These are phyloP conservation scores for Aspergillus pseudoterreus DNA, from an alignment of 2,329 filamentous ascomycete species.

Conservation along the genomic window DNA sequence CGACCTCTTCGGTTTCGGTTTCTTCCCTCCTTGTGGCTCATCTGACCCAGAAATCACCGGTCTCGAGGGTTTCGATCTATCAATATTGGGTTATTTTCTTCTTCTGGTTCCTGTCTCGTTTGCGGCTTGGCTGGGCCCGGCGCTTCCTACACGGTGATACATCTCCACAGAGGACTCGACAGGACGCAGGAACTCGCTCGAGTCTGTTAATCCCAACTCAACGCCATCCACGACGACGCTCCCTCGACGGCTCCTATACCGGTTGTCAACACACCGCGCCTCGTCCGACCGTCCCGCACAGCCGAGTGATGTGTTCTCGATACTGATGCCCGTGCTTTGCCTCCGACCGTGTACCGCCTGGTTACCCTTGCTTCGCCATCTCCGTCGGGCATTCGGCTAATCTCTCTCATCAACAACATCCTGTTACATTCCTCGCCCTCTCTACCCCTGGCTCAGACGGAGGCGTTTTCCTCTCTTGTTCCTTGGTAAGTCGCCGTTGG, in stretches of 20 bases:
- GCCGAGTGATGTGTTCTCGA: conserved; percentile 17
- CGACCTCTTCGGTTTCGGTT: too few relatives aligned
- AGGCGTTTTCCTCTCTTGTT: conserved; percentile 1
- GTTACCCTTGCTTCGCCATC: conserved; percentile 23
- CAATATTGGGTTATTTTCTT: neutral
- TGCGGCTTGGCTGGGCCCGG: conserved; percentile 10
- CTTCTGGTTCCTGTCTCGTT: neutral
- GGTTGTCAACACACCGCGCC: conserved; percentile 6
- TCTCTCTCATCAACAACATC: conserved; percentile 14
- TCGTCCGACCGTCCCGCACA: conserved; percentile 2
- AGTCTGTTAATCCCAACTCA: conserved; percentile 10
- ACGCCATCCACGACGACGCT: conserved; percentile 8
- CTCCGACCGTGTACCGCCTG: conserved; percentile 16
- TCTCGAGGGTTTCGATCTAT: neutral
- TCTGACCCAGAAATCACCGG: neutral
- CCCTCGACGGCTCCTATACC: conserved; percentile 11
- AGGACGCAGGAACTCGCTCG: conserved; percentile 8
- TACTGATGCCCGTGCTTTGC: conserved; percentile 19
- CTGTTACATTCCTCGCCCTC: conserved; percentile 13
- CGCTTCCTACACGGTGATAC: neutral
- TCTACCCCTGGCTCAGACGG: conserved; percentile 11
- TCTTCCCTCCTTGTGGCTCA: too few relatives aligned
- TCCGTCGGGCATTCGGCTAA: conserved; percentile 17
- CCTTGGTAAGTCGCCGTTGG: conserved; percentile 4
- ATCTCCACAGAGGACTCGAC: conserved; percentile 9